phyloP scores from a whole-genome alignment of 495 filamentous ascomycete species.

The Annulohypoxylon maeteangense region DNA sequence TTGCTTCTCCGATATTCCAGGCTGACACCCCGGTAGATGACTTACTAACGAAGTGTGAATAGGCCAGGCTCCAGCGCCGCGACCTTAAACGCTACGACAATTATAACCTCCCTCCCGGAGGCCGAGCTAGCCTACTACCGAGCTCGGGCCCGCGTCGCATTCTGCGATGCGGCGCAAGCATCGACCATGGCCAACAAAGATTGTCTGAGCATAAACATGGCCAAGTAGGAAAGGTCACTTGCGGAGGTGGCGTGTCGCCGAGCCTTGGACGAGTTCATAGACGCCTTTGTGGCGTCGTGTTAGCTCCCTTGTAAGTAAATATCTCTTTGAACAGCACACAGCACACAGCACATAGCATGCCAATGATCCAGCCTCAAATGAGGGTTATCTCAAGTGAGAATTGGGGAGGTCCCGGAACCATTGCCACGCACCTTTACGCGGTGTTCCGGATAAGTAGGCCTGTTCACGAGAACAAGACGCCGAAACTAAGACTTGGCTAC shows the following conservation, averaged over 20 bases:
- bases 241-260: neutral
- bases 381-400: neutral
- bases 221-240: too few species aligned
- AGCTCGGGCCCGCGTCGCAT: neutral
- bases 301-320: neutral
- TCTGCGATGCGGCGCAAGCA: neutral
- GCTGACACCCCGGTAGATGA: neutral
- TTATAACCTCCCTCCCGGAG: neutral
- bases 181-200: too few species aligned
- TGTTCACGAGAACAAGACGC: neutral
- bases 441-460: neutral
- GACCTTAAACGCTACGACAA: too few species aligned
- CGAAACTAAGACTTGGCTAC: neutral
- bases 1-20: neutral
- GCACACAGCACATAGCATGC: conserved; percentile 2
- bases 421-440: neutral
- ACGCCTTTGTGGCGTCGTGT: neutral
- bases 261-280: neutral
- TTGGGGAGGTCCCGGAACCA: neutral
- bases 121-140: neutral
- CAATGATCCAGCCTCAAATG: neutral
- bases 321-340: neutral
- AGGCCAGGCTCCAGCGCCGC: neutral
- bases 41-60: neutral
- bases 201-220: too few species aligned